A percentile compares a stretch with the other conserved stretches of the same genome.
Evolutionary conservation across 306 rosid genomes (phyloP).

Genomic region (Fragaria ananassa): DNA sequence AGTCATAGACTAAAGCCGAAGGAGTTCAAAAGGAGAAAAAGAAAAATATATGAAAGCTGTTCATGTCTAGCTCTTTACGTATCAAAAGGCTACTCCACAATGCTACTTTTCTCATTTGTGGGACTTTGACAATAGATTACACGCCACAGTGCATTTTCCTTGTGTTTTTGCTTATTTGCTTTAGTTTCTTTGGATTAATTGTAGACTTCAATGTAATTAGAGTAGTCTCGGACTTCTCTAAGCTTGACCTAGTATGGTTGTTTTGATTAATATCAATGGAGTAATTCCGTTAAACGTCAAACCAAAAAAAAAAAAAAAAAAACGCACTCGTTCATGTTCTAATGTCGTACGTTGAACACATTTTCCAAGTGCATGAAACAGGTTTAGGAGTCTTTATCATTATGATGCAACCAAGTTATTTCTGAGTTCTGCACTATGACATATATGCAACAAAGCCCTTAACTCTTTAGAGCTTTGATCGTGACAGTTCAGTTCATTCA

Average conservation of each 20-base stretch:
- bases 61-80: conserved; percentile 27
- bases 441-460: not conserved
- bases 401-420: not conserved
- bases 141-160: conserved; percentile 3
- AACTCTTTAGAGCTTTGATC: not conserved
- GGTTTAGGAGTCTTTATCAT: not conserved
- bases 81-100: conserved; percentile 44
- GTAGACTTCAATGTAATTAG: no score
- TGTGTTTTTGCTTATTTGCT: no score
- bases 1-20: conserved; percentile 35
- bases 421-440: not conserved
- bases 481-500: not conserved
- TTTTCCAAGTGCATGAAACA: not conserved
- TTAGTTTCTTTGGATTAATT: no score
- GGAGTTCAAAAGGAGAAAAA: conserved; percentile 26
- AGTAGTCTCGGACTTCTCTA: no score
- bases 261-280: no score
- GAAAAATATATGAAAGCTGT: conserved; percentile 24
- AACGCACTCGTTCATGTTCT: not conserved
- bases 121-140: conserved; percentile 42
- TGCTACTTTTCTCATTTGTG: conserved; percentile 35
- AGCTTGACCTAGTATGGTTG: no score
- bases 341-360: not conserved
- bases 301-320: no score
- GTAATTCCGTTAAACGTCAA: no score